These are phyloP conservation scores for Cystoisospora suis DNA, from an alignment of 169 alveolate species.

Conservation along the genomic window DNA sequence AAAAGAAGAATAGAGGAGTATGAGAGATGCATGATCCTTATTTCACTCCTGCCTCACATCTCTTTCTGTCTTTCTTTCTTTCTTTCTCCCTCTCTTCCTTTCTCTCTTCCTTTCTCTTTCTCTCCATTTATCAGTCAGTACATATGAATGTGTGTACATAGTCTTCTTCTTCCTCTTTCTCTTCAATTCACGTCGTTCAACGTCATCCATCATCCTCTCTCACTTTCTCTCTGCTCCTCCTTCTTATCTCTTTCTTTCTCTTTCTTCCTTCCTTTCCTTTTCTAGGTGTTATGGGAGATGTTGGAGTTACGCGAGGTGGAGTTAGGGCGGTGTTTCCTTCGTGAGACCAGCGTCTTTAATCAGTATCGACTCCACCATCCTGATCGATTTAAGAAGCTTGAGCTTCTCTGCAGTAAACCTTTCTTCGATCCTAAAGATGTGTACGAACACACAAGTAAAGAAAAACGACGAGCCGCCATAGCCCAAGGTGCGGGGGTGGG, in stretches of 20 bases:
- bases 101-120: not conserved
- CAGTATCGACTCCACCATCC: conserved; percentile 28
- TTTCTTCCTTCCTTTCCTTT: conserved; percentile 38
- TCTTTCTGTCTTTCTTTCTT: too few relatives aligned
- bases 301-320: conserved; percentile 68
- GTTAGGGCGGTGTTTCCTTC: conserved; percentile 63
- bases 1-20: too few relatives aligned
- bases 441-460: conserved; percentile 65
- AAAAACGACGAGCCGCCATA: conserved; percentile 64
- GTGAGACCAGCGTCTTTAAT: conserved; percentile 62
- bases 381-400: conserved; percentile 46
- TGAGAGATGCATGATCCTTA: too few relatives aligned
- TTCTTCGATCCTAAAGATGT: conserved; percentile 49
- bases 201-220: too few relatives aligned
- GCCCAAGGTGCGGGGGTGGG: conserved; percentile 61
- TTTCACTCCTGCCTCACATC: too few relatives aligned
- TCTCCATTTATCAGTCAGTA: too few relatives aligned
- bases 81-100: too few relatives aligned
- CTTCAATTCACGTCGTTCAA: not conserved
- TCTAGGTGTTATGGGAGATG: conserved; percentile 67
- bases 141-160: too few relatives aligned
- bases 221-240: not conserved
- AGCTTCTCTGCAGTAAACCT: not conserved
- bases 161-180: not conserved
- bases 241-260: not conserved